A percentile compares a stretch with the other conserved stretches of the same genome.
Conservation (phyloP, 768 basidiomycete species). For the Clavaria fumosa region DNA sequence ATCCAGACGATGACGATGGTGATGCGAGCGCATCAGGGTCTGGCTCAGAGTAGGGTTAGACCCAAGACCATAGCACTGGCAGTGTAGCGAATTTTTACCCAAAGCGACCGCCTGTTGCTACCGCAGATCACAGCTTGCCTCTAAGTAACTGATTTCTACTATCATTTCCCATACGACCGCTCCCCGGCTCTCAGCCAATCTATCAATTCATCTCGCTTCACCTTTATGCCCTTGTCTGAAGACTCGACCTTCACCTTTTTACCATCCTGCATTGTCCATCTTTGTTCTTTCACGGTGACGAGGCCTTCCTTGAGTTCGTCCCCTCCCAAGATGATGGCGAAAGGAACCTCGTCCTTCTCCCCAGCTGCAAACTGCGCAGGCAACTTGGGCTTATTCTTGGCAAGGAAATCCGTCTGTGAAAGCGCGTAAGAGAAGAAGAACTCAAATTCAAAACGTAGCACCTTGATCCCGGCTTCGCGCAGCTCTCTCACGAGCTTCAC, state of each 20-base stretch:
- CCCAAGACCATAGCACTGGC: neutral
- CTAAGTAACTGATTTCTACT: too few species aligned
- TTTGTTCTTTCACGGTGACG: constrained; percentile 86
- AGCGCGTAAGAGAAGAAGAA: neutral
- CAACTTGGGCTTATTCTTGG: constrained; percentile 85
- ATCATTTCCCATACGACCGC: constrained; percentile 23
- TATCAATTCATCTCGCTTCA: constrained; percentile 46
- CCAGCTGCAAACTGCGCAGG: constrained; percentile 77
- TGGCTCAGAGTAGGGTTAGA: constrained; percentile 21
- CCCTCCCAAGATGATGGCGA: constrained; percentile 80
- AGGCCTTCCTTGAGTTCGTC: constrained; percentile 75
- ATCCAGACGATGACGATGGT: constrained; percentile 13
- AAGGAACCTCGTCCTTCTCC: constrained; percentile 86
- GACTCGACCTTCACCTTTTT: constrained; percentile 53
- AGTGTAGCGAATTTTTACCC: neutral
- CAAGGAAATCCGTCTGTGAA: constrained; percentile 73
- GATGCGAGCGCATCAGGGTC: constrained; percentile 17
- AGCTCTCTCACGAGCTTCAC: constrained; percentile 67
- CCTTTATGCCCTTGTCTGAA: constrained; percentile 47
- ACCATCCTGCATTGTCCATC: constrained; percentile 60
- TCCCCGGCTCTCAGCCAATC: constrained; percentile 49
- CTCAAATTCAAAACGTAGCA: constrained; percentile 18
- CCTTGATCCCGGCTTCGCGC: constrained; percentile 80
- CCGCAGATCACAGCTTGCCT: too few species aligned
- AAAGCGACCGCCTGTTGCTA: neutral